Evolutionary conservation across 257 asterid genomes (phyloP).

Genomic region (Solanum okadae): DNA sequence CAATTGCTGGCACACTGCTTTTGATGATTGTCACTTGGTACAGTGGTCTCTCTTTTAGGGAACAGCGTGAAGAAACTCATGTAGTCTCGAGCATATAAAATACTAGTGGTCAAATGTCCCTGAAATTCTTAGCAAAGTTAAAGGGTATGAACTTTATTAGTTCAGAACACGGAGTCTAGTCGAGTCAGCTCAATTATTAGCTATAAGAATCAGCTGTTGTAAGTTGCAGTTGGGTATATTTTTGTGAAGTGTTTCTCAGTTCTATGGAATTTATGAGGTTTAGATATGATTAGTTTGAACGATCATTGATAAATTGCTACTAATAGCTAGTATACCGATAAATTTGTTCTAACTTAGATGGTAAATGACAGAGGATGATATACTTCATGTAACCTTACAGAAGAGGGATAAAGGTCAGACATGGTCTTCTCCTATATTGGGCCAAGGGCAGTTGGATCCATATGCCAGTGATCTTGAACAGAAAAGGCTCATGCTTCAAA

Average conservation of each 20-base stretch:
- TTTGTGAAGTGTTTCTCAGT: background rate
- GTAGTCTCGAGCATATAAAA: background rate
- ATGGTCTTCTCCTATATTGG: constrained; percentile 88
- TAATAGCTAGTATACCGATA: background rate
- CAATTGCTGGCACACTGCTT: background rate
- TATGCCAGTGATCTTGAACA: constrained; percentile 80
- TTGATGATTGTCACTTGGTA: background rate
- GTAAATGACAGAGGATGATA: constrained; percentile 68
- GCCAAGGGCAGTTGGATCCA: constrained; percentile 84
- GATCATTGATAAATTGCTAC: background rate
- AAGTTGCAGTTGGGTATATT: background rate
- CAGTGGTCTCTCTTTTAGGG: background rate
- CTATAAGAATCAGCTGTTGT: background rate
- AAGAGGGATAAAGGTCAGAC: constrained; percentile 95
- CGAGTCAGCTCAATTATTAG: background rate
- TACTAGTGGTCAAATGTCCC: background rate
- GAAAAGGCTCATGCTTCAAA: constrained; percentile 91
- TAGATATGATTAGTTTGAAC: background rate
- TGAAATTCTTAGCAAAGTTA: background rate
- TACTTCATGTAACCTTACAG: constrained; percentile 82
- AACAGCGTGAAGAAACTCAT: background rate
- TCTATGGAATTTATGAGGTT: background rate
- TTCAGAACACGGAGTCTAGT: background rate
- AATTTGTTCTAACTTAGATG: background rate
- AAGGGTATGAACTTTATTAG: background rate